Evolutionary conservation across 805 yeast species (phyloP).

Genomic region (Zygosaccharomyces pseudorouxii): DNA sequence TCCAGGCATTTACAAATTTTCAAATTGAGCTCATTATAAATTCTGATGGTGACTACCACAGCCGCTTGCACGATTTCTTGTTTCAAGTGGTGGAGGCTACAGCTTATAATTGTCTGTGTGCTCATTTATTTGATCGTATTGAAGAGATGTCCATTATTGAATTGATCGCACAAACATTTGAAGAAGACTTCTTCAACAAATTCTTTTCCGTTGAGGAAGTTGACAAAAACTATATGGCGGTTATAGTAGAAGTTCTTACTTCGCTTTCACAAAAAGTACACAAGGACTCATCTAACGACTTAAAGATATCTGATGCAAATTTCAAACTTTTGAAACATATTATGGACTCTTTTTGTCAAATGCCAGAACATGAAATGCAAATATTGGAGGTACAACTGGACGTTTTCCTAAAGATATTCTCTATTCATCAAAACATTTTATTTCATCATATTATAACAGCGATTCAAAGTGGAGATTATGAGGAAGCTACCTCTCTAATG

Average conservation of each 20-base stretch:
- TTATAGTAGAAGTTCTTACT: constrained; percentile 24
- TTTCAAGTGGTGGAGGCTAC: constrained; percentile 22
- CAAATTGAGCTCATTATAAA: constrained; percentile 10
- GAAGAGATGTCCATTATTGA: constrained; percentile 12
- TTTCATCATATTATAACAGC: constrained; percentile 19
- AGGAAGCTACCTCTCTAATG: constrained; percentile 13
- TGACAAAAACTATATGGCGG: constrained; percentile 13
- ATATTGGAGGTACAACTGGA: constrained; percentile 18
- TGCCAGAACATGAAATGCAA: constrained; percentile 12
- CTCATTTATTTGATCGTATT: constrained; percentile 27
- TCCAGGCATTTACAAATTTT: constrained; percentile 27
- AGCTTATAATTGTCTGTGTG: constrained; percentile 24
- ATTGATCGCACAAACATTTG: constrained; percentile 21
- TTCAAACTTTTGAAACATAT: constrained; percentile 15
- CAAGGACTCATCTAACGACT: constrained; percentile 7
- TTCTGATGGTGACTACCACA: background rate
- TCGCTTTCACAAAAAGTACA: constrained; percentile 23
- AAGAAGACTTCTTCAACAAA: constrained; percentile 24
- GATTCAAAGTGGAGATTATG: constrained; percentile 9
- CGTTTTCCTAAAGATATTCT: constrained; percentile 25
- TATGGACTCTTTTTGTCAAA: constrained; percentile 13
- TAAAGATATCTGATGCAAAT: constrained; percentile 13
- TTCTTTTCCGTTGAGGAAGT: constrained; percentile 12
- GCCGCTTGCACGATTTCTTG: constrained; percentile 16
- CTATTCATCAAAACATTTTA: constrained; percentile 29